Evolutionary conservation across 192 early-diverging fungal genomes (phyloP), one percentile per base, ranked within the genome.

Genomic region (Lunasporangiospora selenospora): DNA sequence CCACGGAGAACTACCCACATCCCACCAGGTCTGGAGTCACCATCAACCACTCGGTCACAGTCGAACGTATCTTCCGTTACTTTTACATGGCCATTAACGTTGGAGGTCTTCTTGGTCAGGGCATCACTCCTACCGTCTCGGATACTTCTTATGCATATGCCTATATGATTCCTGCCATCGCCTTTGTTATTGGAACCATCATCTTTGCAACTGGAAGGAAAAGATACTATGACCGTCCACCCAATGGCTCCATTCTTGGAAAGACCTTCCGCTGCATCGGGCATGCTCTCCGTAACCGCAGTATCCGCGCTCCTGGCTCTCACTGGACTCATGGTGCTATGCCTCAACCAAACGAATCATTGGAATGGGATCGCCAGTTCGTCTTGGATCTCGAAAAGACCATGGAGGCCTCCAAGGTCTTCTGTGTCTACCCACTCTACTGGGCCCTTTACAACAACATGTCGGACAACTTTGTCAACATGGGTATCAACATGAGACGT

Each of bases 41-140:
- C 9, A 75, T 88, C 21, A 82, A 88, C 70, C 82, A 81, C 47
- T 82, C 79, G 50, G 66, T 85, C 53, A 86, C 87, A 2, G 67
- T 88, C 18, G 83, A 88, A 71, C 82, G 81, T 31, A 81, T 90
- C 47, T 90, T 88, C 77, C 83, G 85, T 66, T 88, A 85, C 83
- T 90, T 90, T 62, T 90, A 90, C 80, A 85, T 82, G 83, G 60
- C 84, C 32, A 84, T 88, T 56, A 88, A 88, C 65, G 78, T 88
- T 56, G 86, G 86, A 37, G 77, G 76, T 40, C 75, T 88, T 70
- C 73, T 81, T 19, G 80, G 82, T 38, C 83, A 85, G 63, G 82
- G 79, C 31, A 85, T 85, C 18, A 83, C 84, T 1, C 80, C 80
- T 51, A 57, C 85, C 15, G 86, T 85, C 62, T 61, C 64, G 24